Evolutionary conservation across 2,329 filamentous ascomycete species (phyloP).

Genomic region (Colletotrichum simmondsii): DNA sequence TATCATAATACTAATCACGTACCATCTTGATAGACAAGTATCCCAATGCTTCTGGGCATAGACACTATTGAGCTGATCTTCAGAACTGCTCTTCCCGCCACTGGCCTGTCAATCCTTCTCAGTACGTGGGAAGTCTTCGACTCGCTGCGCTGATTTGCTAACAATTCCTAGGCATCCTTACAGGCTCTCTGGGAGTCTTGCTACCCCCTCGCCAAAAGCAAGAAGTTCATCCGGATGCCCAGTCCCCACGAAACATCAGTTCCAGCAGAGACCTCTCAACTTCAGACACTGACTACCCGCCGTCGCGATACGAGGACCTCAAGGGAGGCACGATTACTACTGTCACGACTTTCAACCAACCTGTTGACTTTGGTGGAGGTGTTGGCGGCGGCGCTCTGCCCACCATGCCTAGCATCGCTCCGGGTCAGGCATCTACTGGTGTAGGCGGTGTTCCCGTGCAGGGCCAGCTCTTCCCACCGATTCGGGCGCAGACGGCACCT

Average conservation of each 20-base stretch:
- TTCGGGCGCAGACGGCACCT: constrained; percentile 44
- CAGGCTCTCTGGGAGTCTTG: constrained; percentile 50
- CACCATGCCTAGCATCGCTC: constrained; percentile 49
- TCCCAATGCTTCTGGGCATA: constrained; percentile 62
- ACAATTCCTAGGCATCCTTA: constrained; percentile 44
- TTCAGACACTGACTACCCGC: constrained; percentile 55
- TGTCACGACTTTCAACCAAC: constrained; percentile 49
- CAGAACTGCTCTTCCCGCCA: constrained; percentile 61
- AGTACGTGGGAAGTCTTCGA: constrained; percentile 48
- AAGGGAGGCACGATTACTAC: constrained; percentile 53
- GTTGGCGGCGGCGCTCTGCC: constrained; percentile 45
- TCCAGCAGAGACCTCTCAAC: constrained; percentile 52
- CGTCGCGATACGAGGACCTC: constrained; percentile 60
- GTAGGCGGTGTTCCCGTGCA: constrained; percentile 52
- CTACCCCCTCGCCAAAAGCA: constrained; percentile 42
- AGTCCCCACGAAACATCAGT: constrained; percentile 48
- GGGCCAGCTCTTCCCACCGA: constrained; percentile 54
- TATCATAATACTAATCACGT: constrained; percentile 29
- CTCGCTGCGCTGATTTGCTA: not conserved
- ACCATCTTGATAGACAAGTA: constrained; percentile 54
- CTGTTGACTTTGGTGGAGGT: constrained; percentile 40
- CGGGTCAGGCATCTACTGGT: constrained; percentile 47
- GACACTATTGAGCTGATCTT: constrained; percentile 52
- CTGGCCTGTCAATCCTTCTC: constrained; percentile 60
- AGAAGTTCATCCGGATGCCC: constrained; percentile 47